Base-by-base conservation (phyloP, 176 grass and related monocot genomes). In the Olyra latifolia region DNA sequence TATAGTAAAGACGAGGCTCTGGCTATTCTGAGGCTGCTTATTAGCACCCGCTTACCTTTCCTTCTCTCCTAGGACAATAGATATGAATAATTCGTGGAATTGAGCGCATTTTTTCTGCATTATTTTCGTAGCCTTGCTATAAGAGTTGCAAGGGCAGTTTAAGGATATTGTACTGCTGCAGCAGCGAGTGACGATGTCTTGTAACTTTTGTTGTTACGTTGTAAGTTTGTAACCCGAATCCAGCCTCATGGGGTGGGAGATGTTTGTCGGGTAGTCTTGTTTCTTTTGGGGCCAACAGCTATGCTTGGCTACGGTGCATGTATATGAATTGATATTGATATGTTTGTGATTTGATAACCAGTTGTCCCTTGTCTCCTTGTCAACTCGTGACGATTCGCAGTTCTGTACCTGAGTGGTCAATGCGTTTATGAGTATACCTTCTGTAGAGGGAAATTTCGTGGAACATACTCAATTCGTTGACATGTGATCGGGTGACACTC, bases 21-120 rank as follows among this genome's bases (percentile, higher is more conserved):
- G 82, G 86, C 86, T 77, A 92, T 80, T 83, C 93, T 75, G 93
- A 95, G 93, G 93, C 80, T 85, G 93, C 89, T 88, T 77, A 81
- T 38, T 82, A 88, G 93, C 93, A 95, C 93, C 93, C 90, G 93
- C 84, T 88, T 89, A 82, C 46, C 53, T 83, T 62, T 80, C 46
- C 83, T 77, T 89, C 89, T 87, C 91, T 50, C 65, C 41, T 88
- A 83, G 57, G 43, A 77, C 52, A 55, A 2, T 61, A 76, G 57
- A 80, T n/a, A 75, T 48, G 66, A 82, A 60, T 72, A 82, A 84
- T 72, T 79, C 47, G 71, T 60, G 32, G 56, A 49, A 14, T 69
- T 38, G 63, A 39, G 75, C n/a, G 25, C 32, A 35, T 35, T 35
- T n/a, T 39, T 58, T 56, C 23, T 63, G 71, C 62, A 40, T 50